A percentile compares a stretch with the other conserved stretches of the same genome.
These are phyloP conservation scores for Tuber melanosporum DNA, from an alignment of 495 filamentous ascomycete genomes.

Conservation along the genomic window DNA sequence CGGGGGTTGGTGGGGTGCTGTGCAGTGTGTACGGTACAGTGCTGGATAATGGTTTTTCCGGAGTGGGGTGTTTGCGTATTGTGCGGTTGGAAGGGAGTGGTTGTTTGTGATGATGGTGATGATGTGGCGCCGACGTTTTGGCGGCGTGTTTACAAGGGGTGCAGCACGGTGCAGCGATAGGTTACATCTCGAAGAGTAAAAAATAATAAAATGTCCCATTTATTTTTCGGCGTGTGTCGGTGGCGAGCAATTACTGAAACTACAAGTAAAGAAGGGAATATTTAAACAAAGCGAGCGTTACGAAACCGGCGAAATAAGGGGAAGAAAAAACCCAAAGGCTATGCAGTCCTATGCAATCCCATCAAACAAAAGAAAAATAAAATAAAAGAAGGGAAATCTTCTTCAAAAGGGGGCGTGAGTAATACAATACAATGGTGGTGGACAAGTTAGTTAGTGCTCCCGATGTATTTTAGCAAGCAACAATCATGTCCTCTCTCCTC, in stretches of 20 bases:
- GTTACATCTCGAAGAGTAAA: background rate
- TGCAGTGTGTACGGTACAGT: no score
- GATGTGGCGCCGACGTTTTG: background rate
- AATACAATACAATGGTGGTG: background rate
- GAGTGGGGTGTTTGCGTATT: background rate
- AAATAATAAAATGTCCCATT: background rate
- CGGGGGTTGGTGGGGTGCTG: no score
- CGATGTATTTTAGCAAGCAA: slow-evolving; percentile 10
- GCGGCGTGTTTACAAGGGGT: background rate
- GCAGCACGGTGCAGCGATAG: background rate
- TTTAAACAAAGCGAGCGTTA: background rate
- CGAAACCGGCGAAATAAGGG: background rate
- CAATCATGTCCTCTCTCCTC: slow-evolving; percentile 14
- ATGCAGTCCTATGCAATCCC: background rate
- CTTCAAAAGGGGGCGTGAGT: background rate
- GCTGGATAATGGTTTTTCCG: no score
- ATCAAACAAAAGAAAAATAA: slow-evolving; percentile 11
- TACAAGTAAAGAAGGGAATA: slow-evolving; percentile 2
- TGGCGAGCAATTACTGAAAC: slow-evolving; percentile 1
- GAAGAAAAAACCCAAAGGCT: background rate
- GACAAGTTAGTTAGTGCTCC: background rate
- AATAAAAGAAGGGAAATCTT: slow-evolving; percentile 7
- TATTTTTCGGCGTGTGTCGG: background rate
- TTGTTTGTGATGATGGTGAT: background rate
- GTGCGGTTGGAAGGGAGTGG: background rate